Conservation (phyloP, 345 rosid species). For the Tarenaya hassleriana region DNA sequence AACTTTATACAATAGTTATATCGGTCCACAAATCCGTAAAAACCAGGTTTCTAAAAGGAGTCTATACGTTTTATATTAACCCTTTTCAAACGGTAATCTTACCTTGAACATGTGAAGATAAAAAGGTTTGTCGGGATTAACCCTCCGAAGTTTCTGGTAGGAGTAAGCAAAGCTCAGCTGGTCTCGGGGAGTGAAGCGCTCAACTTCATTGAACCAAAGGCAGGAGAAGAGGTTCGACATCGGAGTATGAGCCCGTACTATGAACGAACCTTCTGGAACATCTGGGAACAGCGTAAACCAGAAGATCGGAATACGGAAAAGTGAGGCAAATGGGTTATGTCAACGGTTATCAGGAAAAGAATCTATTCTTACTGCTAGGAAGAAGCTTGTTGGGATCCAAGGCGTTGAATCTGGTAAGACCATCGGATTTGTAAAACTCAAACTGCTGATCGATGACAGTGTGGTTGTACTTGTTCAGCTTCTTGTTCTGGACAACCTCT, state of each 20-base stretch:
- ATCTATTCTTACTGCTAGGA: slow-evolving; percentile 70
- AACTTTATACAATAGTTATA: neutral
- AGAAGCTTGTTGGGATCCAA: slow-evolving; percentile 83
- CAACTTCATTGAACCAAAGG: slow-evolving; percentile 98
- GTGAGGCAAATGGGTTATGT: neutral
- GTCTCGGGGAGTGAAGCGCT: slow-evolving; percentile 92
- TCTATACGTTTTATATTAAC: neutral
- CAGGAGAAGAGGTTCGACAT: slow-evolving; percentile 97
- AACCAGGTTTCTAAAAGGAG: neutral
- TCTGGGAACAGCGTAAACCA: slow-evolving; percentile 38
- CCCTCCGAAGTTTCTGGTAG: slow-evolving; percentile 73
- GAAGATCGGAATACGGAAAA: slow-evolving; percentile 3
- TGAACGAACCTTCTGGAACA: slow-evolving; percentile 97
- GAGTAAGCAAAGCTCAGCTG: slow-evolving; percentile 92
- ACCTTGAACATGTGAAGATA: slow-evolving; percentile 96
- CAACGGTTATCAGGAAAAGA: slow-evolving; percentile 4
- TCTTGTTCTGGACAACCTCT: slow-evolving; percentile 92
- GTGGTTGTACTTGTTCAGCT: slow-evolving; percentile 89
- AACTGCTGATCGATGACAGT: slow-evolving; percentile 79
- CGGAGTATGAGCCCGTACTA: slow-evolving; percentile 90
- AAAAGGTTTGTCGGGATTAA: slow-evolving; percentile 73
- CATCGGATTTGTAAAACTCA: slow-evolving; percentile 78
- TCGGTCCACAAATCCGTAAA: neutral
- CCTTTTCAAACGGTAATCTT: slow-evolving; percentile 6
- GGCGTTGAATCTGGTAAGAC: slow-evolving; percentile 65